Percentiles rank a stretch among this genome's conserved stretches.
Evolutionary conservation across 768 basidiomycete species (phyloP).

Genomic region (Lentinus brumalis): DNA sequence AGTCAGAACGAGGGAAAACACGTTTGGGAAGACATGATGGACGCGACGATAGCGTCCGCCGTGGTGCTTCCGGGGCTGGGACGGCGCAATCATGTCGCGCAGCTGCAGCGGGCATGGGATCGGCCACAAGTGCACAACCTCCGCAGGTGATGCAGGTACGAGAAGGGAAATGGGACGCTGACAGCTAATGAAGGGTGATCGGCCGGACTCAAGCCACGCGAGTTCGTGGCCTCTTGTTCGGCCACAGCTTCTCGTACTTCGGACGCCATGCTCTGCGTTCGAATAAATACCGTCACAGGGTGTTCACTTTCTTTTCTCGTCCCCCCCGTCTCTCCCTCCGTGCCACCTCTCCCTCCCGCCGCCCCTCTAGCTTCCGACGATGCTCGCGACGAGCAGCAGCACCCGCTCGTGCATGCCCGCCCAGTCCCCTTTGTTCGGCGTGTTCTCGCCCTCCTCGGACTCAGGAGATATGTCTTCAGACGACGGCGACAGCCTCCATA

Average conservation of each 20-base stretch:
- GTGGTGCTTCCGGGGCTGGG: background rate
- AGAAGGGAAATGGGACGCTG: slow-evolving; percentile 1
- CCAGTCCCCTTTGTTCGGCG: slow-evolving; percentile 21
- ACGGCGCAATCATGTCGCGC: no score
- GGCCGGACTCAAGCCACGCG: slow-evolving; percentile 4
- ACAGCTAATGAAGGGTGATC: slow-evolving; percentile 12
- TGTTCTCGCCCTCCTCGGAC: slow-evolving; percentile 37
- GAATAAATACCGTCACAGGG: slow-evolving; percentile 20
- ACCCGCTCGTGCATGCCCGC: background rate
- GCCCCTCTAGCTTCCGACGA: background rate
- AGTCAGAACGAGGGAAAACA: background rate
- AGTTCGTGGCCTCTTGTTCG: slow-evolving; percentile 7
- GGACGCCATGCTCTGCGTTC: slow-evolving; percentile 7
- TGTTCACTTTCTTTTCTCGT: slow-evolving; percentile 15
- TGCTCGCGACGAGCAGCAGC: background rate
- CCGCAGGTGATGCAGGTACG: slow-evolving; percentile 12
- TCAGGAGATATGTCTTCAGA: slow-evolving; percentile 37
- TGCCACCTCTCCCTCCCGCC: slow-evolving; percentile 17
- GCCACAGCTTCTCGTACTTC: slow-evolving; percentile 5
- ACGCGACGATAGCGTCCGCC: background rate
- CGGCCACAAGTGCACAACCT: background rate
- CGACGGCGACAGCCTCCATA: slow-evolving; percentile 44
- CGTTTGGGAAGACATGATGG: background rate
- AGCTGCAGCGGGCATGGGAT: background rate
- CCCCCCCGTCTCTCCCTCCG: slow-evolving; percentile 14